Evolutionary conservation across 2,329 filamentous ascomycete genomes (phyloP).

Genomic region (Aspergillus sp.): DNA sequence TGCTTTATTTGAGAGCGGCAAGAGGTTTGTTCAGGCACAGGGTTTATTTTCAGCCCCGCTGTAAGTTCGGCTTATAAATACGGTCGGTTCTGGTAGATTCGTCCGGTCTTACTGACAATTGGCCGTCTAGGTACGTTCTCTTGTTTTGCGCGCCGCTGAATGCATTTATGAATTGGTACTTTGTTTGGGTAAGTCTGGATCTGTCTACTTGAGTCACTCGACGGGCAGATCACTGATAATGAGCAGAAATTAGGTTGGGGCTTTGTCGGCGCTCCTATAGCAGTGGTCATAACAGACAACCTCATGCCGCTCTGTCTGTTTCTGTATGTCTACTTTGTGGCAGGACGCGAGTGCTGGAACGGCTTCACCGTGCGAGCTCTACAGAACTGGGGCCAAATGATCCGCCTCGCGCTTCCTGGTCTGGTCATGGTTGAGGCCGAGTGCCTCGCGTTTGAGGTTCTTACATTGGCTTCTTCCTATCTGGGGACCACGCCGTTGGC

Average conservation of each 20-base stretch:
- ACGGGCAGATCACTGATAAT: slow-evolving; percentile 2
- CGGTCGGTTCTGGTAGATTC: slow-evolving; percentile 45
- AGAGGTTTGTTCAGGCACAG: slow-evolving; percentile 82
- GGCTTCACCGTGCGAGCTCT: slow-evolving; percentile 63
- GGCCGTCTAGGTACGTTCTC: slow-evolving; percentile 56
- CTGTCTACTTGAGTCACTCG: not conserved
- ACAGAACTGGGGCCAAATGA: slow-evolving; percentile 72
- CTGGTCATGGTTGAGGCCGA: slow-evolving; percentile 93
- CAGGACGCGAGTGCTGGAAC: slow-evolving; percentile 69
- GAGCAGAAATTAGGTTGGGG: slow-evolving; percentile 47
- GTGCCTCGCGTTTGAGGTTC: slow-evolving; percentile 83
- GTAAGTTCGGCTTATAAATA: slow-evolving; percentile 76
- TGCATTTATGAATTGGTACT: not conserved
- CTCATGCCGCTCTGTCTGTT: slow-evolving; percentile 64
- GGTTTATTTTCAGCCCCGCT: slow-evolving; percentile 75
- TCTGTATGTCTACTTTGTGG: slow-evolving; percentile 62
- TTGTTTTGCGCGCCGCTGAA: not conserved
- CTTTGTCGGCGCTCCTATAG: slow-evolving; percentile 72
- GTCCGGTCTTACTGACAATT: too few species aligned
- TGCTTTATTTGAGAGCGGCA: slow-evolving; percentile 66
- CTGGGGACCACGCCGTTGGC: slow-evolving; percentile 72
- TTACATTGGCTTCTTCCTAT: slow-evolving; percentile 73
- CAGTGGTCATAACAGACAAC: slow-evolving; percentile 65
- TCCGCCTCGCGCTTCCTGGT: slow-evolving; percentile 76
- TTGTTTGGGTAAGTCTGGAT: slow-evolving; percentile 3